These are phyloP conservation scores for Rhynchospora tenuis DNA, from an alignment of 176 grass and related monocot genomes.

Conservation along the genomic window DNA sequence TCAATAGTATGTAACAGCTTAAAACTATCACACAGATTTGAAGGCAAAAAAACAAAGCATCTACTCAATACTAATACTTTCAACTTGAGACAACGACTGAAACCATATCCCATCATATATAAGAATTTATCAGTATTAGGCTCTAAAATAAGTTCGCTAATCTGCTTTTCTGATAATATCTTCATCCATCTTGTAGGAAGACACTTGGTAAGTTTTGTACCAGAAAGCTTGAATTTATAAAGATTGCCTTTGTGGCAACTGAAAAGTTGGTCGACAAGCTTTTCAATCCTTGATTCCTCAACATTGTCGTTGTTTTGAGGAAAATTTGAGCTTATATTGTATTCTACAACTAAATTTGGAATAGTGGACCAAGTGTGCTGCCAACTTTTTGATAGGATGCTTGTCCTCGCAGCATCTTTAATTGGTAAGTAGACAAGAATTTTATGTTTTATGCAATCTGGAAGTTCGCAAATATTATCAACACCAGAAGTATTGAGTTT, in stretches of 20 bases:
- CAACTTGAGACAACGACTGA: background rate
- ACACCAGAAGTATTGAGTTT: background rate
- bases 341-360: background rate
- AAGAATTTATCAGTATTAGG: background rate
- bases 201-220: background rate
- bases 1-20: background rate
- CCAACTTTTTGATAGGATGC: background rate
- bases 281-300: background rate
- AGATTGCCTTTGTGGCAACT: background rate
- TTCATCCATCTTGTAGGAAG: background rate
- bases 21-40: background rate
- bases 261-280: background rate
- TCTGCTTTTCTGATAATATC: background rate
- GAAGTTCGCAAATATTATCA: background rate
- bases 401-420: slow-evolving; percentile 5
- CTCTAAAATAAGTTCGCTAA: background rate
- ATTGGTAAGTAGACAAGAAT: background rate
- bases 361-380: background rate
- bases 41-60: background rate
- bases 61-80: background rate
- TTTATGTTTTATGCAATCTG: background rate
- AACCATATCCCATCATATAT: background rate
- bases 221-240: background rate
- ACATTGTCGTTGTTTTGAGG: background rate
- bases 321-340: background rate